phyloP scores from a whole-genome alignment of 345 rosid species.

The Syzygium grande region DNA sequence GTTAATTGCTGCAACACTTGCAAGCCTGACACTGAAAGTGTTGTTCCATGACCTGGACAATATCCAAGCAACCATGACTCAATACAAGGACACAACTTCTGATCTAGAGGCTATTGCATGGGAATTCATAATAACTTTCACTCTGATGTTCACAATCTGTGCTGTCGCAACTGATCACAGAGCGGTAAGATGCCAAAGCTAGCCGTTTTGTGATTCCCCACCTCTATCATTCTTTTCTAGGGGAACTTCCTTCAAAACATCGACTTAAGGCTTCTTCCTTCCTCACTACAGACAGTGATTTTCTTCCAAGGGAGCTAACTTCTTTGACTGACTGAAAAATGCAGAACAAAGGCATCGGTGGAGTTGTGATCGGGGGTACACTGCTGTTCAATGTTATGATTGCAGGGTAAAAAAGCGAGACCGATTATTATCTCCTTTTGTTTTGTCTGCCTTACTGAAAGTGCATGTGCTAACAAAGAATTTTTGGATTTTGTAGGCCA shows the following conservation, averaged over 20 bases:
- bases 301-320: not conserved
- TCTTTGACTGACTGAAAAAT: not conserved
- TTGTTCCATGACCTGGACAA: constrained; percentile 16
- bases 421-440: not conserved
- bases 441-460: not conserved
- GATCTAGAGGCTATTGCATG: constrained; percentile 41
- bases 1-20: constrained; percentile 29
- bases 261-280: not conserved
- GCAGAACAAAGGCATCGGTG: constrained; percentile 27
- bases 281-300: not conserved
- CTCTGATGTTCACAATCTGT: constrained; percentile 24
- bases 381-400: constrained; percentile 25
- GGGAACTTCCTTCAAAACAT: not conserved
- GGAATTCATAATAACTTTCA: constrained; percentile 40
- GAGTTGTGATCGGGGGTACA: constrained; percentile 28
- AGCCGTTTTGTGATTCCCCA: not conserved
- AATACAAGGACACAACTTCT: constrained; percentile 21
- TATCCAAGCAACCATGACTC: constrained; percentile 15
- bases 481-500: constrained; percentile 21
- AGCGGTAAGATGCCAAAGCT: constrained; percentile 20
- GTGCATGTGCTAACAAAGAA: not conserved
- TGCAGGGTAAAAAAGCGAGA: constrained; percentile 24
- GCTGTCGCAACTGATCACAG: constrained; percentile 37
- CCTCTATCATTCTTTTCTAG: not conserved
- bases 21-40: constrained; percentile 24